Evolutionary conservation across 257 asterid genomes (phyloP), one percentile per base, ranked within the genome.

Genomic region (Ligustrum vulgare): DNA sequence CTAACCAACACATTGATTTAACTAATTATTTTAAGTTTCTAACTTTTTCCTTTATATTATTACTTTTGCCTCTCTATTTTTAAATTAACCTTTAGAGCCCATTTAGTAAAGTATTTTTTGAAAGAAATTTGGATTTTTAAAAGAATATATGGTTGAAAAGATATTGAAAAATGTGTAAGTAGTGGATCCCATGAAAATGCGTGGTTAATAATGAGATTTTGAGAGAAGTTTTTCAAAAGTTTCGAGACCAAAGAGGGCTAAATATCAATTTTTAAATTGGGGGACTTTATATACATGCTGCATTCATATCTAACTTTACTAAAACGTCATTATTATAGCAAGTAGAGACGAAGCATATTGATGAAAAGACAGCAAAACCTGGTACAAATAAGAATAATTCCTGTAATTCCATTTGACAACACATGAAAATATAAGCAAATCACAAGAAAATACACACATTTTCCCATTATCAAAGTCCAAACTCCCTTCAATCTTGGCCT

Each of bases 11-110:
- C 33, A 60, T 33, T 18, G 41, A 49, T 23, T 45, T 71, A 41
- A 22, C 67, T 22, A 73, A 36, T 79, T 73, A 65, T 56, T 72
- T 11, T 47, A 12, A 47, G 56, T 47, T 47, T 47, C 5, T 15
- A 12, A 12, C 6, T 2, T 11, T 47, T 47, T 47, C 3, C 18
- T 11, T 47, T 47, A n/a, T n/a, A n/a, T n/a, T n/a, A 13, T 47
- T 47, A 12, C 5, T 47, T 47, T 47, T 3, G 1, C 3, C 20
- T 47, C n/a, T 47, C 5, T 8, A 8, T 8, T 2, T 47, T 12
- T 28, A 28, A 28, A 28, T 28, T 28, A 28, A 28, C 31, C 0
- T 28, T 28, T 28, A n/a, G n/a, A n/a, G n/a, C n/a, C n/a, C n/a
- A n/a, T n/a, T n/a, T n/a, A n/a, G n/a, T n/a, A n/a, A n/a, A n/a